phyloP scores from a whole-genome alignment of 441 rosid genomes.

The Dalechampia spathulata region DNA sequence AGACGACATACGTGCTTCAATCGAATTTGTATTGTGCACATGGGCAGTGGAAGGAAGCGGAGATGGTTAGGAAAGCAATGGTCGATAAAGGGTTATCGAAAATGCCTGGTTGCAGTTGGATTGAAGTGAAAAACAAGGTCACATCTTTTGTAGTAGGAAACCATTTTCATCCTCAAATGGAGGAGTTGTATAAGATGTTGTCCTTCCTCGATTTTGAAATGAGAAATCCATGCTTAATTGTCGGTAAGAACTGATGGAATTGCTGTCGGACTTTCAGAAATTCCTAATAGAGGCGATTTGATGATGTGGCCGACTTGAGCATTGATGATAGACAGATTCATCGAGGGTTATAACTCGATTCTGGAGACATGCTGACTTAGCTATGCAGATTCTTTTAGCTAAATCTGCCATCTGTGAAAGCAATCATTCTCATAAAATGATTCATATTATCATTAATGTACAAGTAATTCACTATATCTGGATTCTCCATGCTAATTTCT shows the following conservation, averaged over 20 bases:
- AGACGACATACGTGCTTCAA: slow-evolving; percentile 51
- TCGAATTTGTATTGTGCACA: slow-evolving; percentile 56
- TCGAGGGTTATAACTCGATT: no score
- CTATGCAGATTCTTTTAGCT: neutral
- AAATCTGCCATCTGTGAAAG: neutral
- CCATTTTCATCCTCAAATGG: slow-evolving; percentile 19
- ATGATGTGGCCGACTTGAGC: neutral
- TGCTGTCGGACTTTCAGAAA: neutral
- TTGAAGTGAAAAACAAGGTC: slow-evolving; percentile 48
- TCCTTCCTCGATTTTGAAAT: slow-evolving; percentile 33
- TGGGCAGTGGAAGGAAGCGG: slow-evolving; percentile 74
- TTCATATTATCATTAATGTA: no score
- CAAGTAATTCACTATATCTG: no score
- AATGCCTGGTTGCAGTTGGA: slow-evolving; percentile 78
- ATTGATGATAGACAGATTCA: neutral
- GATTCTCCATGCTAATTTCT: no score
- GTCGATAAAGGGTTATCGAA: slow-evolving; percentile 49
- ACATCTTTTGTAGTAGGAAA: slow-evolving; percentile 44
- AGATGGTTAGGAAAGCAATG: slow-evolving; percentile 54
- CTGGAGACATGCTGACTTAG: neutral
- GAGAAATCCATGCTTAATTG: slow-evolving; percentile 26
- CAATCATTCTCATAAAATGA: no score
- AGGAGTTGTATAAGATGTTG: slow-evolving; percentile 28
- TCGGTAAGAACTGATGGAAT: slow-evolving; percentile 3
- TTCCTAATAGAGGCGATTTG: no score